Evolutionary conservation across 208 protist species (phyloP).

Genomic region (Leishmania tarentolae): DNA sequence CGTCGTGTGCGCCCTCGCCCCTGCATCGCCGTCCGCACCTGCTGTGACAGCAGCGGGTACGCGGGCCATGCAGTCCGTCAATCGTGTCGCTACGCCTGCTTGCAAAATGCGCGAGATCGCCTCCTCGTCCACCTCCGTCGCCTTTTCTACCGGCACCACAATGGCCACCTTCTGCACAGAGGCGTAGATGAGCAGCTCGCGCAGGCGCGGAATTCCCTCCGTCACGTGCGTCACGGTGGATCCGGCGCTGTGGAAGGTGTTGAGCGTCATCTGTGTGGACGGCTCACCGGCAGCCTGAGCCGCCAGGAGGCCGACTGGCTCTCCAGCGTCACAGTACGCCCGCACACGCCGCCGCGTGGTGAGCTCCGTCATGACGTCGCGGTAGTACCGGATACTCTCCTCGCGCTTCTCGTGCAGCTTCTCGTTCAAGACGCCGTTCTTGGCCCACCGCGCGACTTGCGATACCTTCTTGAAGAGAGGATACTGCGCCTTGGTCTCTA

Average conservation of each 20-base stretch:
- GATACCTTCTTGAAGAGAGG: conserved; percentile 75
- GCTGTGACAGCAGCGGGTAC: neutral
- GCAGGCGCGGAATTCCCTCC: conserved; percentile 99
- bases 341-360: conserved; percentile 56
- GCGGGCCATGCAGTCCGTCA: conserved; percentile 74
- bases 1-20: neutral
- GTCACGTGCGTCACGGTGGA: conserved; percentile 99
- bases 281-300: conserved; percentile 99
- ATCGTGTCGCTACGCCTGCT: conserved; percentile 54
- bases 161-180: conserved; percentile 87
- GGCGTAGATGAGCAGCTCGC: conserved; percentile 99
- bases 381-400: conserved; percentile 65
- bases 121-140: conserved; percentile 56
- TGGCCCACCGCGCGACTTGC: conserved; percentile 76
- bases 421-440: conserved; percentile 42
- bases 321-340: conserved; percentile 92
- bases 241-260: conserved; percentile 99
- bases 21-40: neutral
- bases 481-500: conserved; percentile 64
- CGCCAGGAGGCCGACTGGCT: conserved; percentile 97
- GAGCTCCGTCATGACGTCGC: conserved; percentile 59
- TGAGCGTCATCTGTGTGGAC: conserved; percentile 99
- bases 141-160: conserved; percentile 83
- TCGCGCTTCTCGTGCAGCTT: conserved; percentile 68
- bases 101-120: conserved; percentile 60